Conservation (phyloP, 164 flowering plant species). For the Nymphaea thermarum region DNA sequence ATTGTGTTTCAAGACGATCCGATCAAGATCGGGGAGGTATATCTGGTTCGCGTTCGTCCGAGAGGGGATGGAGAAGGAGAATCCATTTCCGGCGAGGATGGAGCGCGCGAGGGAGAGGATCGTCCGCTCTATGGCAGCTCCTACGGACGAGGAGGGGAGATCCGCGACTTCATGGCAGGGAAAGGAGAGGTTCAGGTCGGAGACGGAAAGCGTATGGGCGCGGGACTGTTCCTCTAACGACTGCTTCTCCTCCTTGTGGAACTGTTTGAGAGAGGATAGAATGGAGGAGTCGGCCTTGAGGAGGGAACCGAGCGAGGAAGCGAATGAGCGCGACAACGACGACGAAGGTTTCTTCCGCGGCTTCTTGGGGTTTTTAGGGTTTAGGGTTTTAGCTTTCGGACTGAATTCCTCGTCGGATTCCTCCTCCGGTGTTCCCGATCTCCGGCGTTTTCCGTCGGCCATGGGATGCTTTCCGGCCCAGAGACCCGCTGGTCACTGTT, state of each 20-base stretch:
- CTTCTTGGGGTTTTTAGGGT: neutral
- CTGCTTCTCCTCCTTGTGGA: constrained; percentile 3
- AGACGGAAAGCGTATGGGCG: constrained; percentile 41
- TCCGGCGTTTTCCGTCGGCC: neutral
- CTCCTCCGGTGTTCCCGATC: neutral
- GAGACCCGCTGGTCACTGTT: neutral
- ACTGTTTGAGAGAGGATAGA: neutral
- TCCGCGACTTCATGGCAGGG: constrained; percentile 86
- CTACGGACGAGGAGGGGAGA: constrained; percentile 64
- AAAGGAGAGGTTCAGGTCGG: constrained; percentile 58
- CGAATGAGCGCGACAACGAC: neutral
- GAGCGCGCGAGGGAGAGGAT: constrained; percentile 39
- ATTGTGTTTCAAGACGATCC: constrained; percentile 84
- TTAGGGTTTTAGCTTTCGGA: neutral
- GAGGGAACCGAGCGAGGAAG: neutral
- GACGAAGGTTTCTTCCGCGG: neutral
- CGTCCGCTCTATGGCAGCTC: constrained; percentile 40
- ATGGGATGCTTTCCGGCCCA: neutral
- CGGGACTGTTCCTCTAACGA: constrained; percentile 14
- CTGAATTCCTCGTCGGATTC: neutral
- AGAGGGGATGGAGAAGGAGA: constrained; percentile 72
- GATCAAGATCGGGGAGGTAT: constrained; percentile 93
- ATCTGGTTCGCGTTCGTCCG: constrained; percentile 83
- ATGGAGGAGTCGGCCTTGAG: neutral
- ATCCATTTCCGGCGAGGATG: constrained; percentile 70